Conservation (phyloP, 2,329 filamentous ascomycete genomes). For the Graphilbum fragrans region DNA sequence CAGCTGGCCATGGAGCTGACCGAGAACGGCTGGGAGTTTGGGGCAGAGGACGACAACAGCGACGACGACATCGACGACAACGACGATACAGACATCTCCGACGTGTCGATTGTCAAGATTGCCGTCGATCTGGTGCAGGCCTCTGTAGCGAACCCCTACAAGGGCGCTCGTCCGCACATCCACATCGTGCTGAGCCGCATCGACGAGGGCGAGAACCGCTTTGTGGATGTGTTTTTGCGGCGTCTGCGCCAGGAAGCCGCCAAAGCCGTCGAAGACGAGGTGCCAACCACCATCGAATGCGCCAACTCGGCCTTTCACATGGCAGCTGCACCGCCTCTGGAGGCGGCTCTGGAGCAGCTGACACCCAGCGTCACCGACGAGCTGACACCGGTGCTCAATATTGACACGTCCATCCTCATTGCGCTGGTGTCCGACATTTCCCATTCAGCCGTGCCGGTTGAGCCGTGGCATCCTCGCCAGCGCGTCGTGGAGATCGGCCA, state of each 20-base stretch:
- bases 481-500: constrained; percentile 53
- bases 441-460: constrained; percentile 29
- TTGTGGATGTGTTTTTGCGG: constrained; percentile 16
- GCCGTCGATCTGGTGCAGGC: constrained; percentile 17
- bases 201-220: constrained; percentile 12
- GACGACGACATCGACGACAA: constrained; percentile 7
- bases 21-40: constrained; percentile 18
- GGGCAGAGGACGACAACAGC: constrained; percentile 3
- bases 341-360: constrained; percentile 11
- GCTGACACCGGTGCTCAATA: constrained; percentile 32
- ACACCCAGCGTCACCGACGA: constrained; percentile 12
- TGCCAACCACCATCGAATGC: constrained; percentile 15
- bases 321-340: constrained; percentile 9
- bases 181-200: constrained; percentile 17
- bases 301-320: constrained; percentile 14
- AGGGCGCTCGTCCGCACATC: constrained; percentile 13
- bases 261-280: constrained; percentile 7
- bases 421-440: constrained; percentile 64
- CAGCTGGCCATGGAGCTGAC: constrained; percentile 19
- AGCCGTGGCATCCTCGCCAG: constrained; percentile 37
- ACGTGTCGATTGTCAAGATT: constrained; percentile 14
- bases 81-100: constrained; percentile 11
- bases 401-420: constrained; percentile 59
- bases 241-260: constrained; percentile 8
- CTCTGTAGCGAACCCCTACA: constrained; percentile 15